Evolutionary conservation across 2,329 filamentous ascomycete species (phyloP).

Genomic region (Talaromyces marneffei): DNA sequence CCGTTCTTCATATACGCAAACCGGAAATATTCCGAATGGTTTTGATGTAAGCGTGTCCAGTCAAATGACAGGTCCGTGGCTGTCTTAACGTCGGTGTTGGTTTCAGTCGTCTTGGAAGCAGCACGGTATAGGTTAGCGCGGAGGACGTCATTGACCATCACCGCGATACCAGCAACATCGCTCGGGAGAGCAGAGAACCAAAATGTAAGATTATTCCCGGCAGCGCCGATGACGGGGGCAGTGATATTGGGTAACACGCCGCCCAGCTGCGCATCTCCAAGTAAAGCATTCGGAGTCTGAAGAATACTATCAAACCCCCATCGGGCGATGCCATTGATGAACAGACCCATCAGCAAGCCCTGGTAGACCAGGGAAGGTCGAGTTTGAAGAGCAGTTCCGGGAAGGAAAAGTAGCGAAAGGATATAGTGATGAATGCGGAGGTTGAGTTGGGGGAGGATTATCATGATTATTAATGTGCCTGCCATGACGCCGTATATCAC

Average conservation of each 20-base stretch:
- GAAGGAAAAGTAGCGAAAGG: conserved; percentile 52
- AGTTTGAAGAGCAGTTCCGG: conserved; percentile 55
- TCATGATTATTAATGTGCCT: conserved; percentile 45
- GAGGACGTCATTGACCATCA: conserved; percentile 59
- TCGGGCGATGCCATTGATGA: conserved; percentile 59
- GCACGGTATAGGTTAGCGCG: conserved; percentile 47
- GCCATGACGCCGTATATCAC: conserved; percentile 42
- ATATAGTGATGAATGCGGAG: conserved; percentile 62
- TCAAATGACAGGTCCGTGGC: conserved; percentile 20
- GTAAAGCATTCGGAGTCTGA: conserved; percentile 49
- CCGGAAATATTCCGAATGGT: conserved; percentile 37
- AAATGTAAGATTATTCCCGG: conserved; percentile 32
- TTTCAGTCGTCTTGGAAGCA: conserved; percentile 9
- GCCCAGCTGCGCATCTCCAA: conserved; percentile 31
- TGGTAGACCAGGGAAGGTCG: conserved; percentile 55
- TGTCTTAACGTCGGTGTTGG: background rate
- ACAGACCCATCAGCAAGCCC: conserved; percentile 55
- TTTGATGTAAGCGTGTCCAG: conserved; percentile 29
- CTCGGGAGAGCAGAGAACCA: conserved; percentile 26
- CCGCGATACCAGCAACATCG: conserved; percentile 49
- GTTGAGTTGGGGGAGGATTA: conserved; percentile 53
- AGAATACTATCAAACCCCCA: conserved; percentile 59
- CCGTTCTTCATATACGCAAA: conserved; percentile 38
- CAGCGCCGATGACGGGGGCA: conserved; percentile 14
- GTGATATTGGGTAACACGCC: conserved; percentile 29